Base-by-base conservation (phyloP, 2,329 filamentous ascomycete species). In the Exophiala calicioides region DNA sequence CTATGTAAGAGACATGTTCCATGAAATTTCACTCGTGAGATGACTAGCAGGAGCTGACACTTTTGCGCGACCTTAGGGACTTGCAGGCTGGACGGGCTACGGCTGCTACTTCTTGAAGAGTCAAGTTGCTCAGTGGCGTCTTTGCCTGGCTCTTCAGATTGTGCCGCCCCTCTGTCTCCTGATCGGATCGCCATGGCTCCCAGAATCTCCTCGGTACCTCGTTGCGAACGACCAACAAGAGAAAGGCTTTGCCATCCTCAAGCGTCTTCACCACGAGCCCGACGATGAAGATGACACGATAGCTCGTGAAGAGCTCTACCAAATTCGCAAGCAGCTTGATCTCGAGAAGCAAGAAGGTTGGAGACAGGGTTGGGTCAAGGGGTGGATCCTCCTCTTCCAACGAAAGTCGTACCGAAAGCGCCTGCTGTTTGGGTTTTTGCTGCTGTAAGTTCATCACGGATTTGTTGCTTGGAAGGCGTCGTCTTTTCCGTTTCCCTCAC, bases 241-340 rank as follows among this genome's bases (percentile, higher is more conserved):
- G 30, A 39, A 46, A 21, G 48, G 29, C 3, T 42, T 39, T 30
- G 24, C n/a, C 10, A 40, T 52, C 15, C 58, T 76, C 16, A 62
- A 67, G 16, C 59, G 64, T 0, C 62, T 78, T 13, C 72, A 77
- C 53, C 63, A 63, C 20, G 66, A 63, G 3, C 60, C 64, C 3
- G 62, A 63, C 20, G 67, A 69, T 36, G 65, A 64, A 3, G 59
- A 74, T 20, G 61, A 72, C 5, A 54, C 58, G 8, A 53, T 62
- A 5, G 68, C 68, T 15, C 55, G 62, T 5, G 63, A 67, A 24
- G 66, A 68, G 31, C 73, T 75, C 47, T 66, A 66, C 48, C 64
- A 69, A 39, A 52, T 55, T 27, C 41, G 46, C 7, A 36, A 47
- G 34, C 52, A 53, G 30, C 24, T 56, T 9, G 50, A 49, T 5